Base-by-base conservation (phyloP, 225 moss, liverwort and hornwort genomes). In the Antitrichia curtipendula region DNA sequence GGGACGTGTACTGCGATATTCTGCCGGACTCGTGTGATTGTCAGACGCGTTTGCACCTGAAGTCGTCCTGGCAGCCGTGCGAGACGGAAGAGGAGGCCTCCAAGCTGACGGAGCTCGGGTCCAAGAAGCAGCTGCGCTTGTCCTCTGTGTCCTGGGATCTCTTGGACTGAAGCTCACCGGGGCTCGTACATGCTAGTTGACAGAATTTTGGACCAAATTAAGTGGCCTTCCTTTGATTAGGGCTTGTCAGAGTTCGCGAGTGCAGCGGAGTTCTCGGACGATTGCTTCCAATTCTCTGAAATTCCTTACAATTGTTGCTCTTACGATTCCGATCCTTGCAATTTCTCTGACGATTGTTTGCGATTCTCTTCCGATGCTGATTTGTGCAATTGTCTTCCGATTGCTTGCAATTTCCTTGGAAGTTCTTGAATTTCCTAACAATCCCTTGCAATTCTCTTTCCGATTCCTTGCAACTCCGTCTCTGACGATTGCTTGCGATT, bases 121-220 rank as follows among this genome's bases (percentile, higher is more conserved):
- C 90, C 24, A 87, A 87, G 73, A 92, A 87, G 85, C 82, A 78
- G 5, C 68, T 70, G 32, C 92, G 90, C 82, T 79, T 92, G 66
- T 78, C 90, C 64, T 78, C 28, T 17, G 74, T 85, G 22, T 82
- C 92, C 5, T 87, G 78, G 85, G 90, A 92, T 40, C 53, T 90
- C 49, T 45, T 92, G 38, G 92, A 92, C 17, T 92, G 86, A 87
- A 63, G 82, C 61, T 61, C 47, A 78, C 80, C 6, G 57, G 78
- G 19, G 22, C 45, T 72, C 27, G 7, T 84, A 2, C 36, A 69
- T 40, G 29, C 5, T 40, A 5, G 31, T 43, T 24, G 69, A 31
- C 71, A 70, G 85, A 53, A 28, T 63, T 76, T 76, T 50, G 50
- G 40, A 62, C 62, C 31, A 29, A 23, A 38, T 28, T 22, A 12